phyloP scores from a whole-genome alignment of 305 asterid species.

The Fraxinus xanthoxyloides region DNA sequence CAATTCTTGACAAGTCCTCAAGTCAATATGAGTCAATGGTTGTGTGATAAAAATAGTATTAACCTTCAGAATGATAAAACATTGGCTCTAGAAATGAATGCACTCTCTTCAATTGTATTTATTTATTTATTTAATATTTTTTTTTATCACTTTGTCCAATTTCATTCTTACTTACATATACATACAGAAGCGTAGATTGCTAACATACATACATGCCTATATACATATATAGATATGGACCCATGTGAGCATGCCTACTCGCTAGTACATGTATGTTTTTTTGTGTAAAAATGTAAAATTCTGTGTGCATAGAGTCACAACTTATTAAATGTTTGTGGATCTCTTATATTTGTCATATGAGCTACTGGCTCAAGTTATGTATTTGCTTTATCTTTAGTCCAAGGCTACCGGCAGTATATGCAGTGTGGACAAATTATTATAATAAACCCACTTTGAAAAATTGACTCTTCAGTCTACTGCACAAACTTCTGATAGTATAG shows the following conservation, averaged over 20 bases:
- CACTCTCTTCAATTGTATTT: neutral
- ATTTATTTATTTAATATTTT: too few relatives aligned
- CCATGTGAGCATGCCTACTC: neutral
- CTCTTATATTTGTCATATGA: neutral
- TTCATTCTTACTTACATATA: neutral
- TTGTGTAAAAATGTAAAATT: neutral
- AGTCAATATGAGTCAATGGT: conserved; percentile 7
- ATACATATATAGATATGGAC: neutral
- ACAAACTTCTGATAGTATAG: neutral
- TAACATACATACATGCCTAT: neutral
- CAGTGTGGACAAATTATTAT: neutral
- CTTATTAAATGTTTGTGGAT: neutral
- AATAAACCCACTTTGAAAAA: neutral
- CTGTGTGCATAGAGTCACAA: neutral
- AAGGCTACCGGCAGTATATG: neutral
- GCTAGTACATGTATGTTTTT: neutral
- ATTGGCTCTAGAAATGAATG: neutral
- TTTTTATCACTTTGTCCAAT: neutral
- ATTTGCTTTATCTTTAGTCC: conserved; percentile 3
- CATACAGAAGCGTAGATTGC: neutral
- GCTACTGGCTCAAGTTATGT: neutral
- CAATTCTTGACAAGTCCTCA: neutral
- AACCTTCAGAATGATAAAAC: neutral
- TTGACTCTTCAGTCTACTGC: neutral
- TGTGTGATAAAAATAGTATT: neutral